Evolutionary conservation across 306 rosid species (phyloP).

Genomic region (Vigna angularis): DNA sequence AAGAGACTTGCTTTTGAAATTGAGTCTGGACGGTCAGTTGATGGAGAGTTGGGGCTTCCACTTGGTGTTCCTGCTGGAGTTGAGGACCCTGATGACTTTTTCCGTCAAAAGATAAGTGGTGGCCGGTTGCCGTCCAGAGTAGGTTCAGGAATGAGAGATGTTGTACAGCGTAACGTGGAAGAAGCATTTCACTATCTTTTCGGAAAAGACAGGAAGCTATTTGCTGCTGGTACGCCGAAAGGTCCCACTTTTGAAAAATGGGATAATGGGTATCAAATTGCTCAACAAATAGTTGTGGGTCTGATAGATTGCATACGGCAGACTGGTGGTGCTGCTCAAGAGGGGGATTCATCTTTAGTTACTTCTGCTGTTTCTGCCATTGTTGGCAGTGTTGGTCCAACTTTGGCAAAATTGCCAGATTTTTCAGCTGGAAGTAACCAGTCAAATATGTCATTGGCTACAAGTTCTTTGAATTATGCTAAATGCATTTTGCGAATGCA

Average conservation of each 20-base stretch:
- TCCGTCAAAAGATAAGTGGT: conserved; percentile 86
- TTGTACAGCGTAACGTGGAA: conserved; percentile 82
- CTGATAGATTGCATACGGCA: conserved; percentile 89
- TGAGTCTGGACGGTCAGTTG: conserved; percentile 68
- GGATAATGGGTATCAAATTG: conserved; percentile 85
- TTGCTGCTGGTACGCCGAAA: conserved; percentile 67
- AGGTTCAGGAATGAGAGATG: conserved; percentile 79
- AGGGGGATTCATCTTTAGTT: conserved; percentile 96
- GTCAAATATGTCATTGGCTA: conserved; percentile 52
- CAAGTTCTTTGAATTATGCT: conserved; percentile 67
- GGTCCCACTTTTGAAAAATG: conserved; percentile 73
- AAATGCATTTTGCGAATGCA: conserved; percentile 77
- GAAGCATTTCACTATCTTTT: conserved; percentile 62
- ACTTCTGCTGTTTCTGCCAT: conserved; percentile 93
- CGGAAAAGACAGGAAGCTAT: conserved; percentile 81
- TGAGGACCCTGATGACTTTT: conserved; percentile 91
- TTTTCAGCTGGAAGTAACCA: conserved; percentile 61
- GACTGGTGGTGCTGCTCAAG: conserved; percentile 99
- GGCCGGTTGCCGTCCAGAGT: conserved; percentile 81
- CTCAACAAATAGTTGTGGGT: conserved; percentile 74
- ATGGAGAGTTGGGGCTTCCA: conserved; percentile 81
- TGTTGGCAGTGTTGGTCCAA: conserved; percentile 71
- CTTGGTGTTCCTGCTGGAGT: conserved; percentile 95
- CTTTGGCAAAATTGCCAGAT: conserved; percentile 70
- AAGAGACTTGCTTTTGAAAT: conserved; percentile 84